Evolutionary conservation across 306 rosid species (phyloP).

Genomic region (Datisca glomerata): DNA sequence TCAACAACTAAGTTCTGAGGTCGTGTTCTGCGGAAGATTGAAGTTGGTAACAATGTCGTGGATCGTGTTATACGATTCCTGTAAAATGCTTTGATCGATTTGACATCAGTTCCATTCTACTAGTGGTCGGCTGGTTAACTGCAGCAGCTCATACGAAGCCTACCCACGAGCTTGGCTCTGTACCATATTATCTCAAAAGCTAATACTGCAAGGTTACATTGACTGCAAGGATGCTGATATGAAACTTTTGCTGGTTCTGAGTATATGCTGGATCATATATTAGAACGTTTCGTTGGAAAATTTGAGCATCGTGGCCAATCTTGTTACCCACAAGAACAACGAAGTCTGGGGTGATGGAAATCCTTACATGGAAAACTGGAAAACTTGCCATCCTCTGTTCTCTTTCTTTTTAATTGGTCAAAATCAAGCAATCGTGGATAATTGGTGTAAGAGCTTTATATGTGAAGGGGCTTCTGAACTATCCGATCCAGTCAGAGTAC

Average conservation of each 20-base stretch:
- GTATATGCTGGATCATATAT: background rate
- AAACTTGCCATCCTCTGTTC: too few relatives aligned
- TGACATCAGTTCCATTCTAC: background rate
- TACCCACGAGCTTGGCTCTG: background rate
- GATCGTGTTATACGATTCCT: too few relatives aligned
- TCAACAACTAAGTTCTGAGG: background rate
- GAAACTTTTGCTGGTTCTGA: background rate
- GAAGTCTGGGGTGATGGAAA: too few relatives aligned
- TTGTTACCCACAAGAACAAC: too few relatives aligned
- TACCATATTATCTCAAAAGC: background rate
- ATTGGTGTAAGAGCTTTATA: too few relatives aligned
- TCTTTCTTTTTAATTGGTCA: too few relatives aligned
- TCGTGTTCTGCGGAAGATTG: background rate
- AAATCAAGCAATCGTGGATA: too few relatives aligned
- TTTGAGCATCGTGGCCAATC: background rate
- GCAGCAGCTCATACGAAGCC: background rate
- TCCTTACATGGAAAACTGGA: too few relatives aligned
- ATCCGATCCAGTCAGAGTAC: too few relatives aligned
- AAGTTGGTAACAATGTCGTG: conserved; percentile 3
- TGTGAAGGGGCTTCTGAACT: too few relatives aligned
- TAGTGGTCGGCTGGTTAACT: background rate
- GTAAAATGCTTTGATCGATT: too few relatives aligned
- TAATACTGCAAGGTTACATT: background rate
- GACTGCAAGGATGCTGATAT: background rate
- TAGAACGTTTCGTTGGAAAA: background rate